Percentiles rank a stretch among this genome's conserved stretches.
These are phyloP conservation scores for Paraphaeosphaeria minitans DNA, from an alignment of 2,329 filamentous ascomycete genomes.

Conservation along the genomic window DNA sequence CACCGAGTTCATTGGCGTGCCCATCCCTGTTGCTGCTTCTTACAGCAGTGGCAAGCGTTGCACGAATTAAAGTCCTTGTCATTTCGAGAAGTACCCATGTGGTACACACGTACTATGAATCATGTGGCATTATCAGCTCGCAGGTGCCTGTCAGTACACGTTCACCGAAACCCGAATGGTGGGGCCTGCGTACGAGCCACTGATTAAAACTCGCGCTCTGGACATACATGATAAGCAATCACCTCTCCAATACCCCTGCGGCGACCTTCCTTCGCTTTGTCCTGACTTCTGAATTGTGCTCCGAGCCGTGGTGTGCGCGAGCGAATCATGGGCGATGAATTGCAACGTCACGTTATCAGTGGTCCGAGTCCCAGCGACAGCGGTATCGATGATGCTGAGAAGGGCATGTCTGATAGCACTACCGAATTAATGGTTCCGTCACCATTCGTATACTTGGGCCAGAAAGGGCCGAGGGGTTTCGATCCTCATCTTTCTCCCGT, in stretches of 20 bases:
- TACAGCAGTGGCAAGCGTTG: conserved; percentile 1
- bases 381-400: conserved; percentile 41
- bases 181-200: conserved; percentile 26
- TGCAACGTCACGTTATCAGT: conserved; percentile 21
- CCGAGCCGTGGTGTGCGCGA: conserved; percentile 8
- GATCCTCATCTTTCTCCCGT: conserved; percentile 23
- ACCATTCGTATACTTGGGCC: conserved; percentile 34
- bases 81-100: conserved; percentile 8
- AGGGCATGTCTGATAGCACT: conserved; percentile 37
- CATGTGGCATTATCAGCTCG: conserved; percentile 5
- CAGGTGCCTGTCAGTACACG: not conserved
- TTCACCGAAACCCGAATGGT: conserved; percentile 21
- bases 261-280: conserved; percentile 24
- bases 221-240: conserved; percentile 17
- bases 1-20: not conserved
- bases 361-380: conserved; percentile 22
- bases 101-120: conserved; percentile 7
- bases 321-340: conserved; percentile 30
- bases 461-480: conserved; percentile 17
- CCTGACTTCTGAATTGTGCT: conserved; percentile 15
- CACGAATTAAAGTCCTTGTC: conserved; percentile 5
- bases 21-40: not conserved
- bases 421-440: conserved; percentile 29
- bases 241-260: conserved; percentile 29
- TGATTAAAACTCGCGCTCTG: conserved; percentile 35